These are phyloP conservation scores for Metschnikowia colocasiae DNA, from an alignment of 805 yeast genomes.

Conservation along the genomic window DNA sequence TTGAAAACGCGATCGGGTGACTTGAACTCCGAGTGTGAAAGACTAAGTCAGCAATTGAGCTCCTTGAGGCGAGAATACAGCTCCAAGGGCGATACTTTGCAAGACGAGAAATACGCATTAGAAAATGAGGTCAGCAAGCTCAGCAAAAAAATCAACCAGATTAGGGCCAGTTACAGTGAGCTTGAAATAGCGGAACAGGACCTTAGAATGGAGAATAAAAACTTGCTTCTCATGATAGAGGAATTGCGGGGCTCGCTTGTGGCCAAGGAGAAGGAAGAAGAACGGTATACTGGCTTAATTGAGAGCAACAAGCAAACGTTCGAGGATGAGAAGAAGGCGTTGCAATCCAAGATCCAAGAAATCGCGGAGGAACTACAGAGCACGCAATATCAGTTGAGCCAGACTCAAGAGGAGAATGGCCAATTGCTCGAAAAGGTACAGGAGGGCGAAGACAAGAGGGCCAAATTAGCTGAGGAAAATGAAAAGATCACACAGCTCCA, in stretches of 20 bases:
- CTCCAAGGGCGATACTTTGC: slow-evolving; percentile 30
- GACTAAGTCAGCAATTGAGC: slow-evolving; percentile 40
- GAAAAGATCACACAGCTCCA: slow-evolving; percentile 46
- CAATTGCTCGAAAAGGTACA: slow-evolving; percentile 7
- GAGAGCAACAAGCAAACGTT: slow-evolving; percentile 2
- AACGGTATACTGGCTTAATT: slow-evolving; percentile 7
- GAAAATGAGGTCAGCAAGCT: slow-evolving; percentile 39
- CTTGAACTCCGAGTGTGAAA: slow-evolving; percentile 53
- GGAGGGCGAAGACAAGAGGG: neutral
- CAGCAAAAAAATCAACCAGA: slow-evolving; percentile 38
- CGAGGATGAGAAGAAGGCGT: slow-evolving; percentile 7
- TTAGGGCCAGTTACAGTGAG: slow-evolving; percentile 40
- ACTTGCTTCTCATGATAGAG: slow-evolving; percentile 39
- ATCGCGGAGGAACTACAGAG: neutral
- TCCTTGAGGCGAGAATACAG: slow-evolving; percentile 36
- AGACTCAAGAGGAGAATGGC: slow-evolving; percentile 6
- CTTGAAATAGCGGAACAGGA: slow-evolving; percentile 37
- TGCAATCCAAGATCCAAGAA: slow-evolving; percentile 1
- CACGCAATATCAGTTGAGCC: slow-evolving; percentile 3
- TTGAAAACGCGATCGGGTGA: slow-evolving; percentile 28
- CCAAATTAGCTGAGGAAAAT: slow-evolving; percentile 18
- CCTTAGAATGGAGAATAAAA: slow-evolving; percentile 38
- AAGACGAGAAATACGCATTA: slow-evolving; percentile 39
- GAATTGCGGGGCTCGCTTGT: slow-evolving; percentile 43
- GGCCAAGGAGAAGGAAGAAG: slow-evolving; percentile 24